These are phyloP conservation scores for Brassica incana DNA, from an alignment of 345 rosid species.

Conservation along the genomic window DNA sequence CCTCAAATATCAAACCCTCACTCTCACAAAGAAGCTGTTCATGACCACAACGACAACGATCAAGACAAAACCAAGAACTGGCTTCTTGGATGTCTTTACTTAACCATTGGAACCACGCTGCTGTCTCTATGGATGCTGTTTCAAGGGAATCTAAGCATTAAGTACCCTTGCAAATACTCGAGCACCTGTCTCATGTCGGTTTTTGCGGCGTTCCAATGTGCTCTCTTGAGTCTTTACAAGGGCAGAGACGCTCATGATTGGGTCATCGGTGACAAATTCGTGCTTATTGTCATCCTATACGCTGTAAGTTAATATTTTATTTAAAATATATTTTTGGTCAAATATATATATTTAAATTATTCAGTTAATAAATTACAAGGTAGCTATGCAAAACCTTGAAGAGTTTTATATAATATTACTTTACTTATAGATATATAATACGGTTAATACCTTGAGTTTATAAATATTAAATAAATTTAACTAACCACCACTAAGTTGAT, in stretches of 20 bases:
- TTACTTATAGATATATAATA: neutral
- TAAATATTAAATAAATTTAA: neutral
- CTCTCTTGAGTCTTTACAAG: slow-evolving; percentile 48
- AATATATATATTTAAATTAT: neutral
- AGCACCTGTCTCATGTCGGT: slow-evolving; percentile 61
- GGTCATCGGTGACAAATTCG: slow-evolving; percentile 50
- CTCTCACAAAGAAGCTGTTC: slow-evolving; percentile 4
- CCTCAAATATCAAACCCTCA: slow-evolving; percentile 40
- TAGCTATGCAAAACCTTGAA: neutral
- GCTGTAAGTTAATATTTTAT: slow-evolving; percentile 44
- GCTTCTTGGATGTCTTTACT: slow-evolving; percentile 50
- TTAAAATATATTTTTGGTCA: too few relatives aligned
- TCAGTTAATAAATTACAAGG: neutral
- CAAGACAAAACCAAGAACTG: slow-evolving; percentile 36
- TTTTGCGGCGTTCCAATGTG: slow-evolving; percentile 62
- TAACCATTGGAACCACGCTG: slow-evolving; percentile 46
- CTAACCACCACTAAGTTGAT: slow-evolving; percentile 4
- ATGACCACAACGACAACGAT: slow-evolving; percentile 3
- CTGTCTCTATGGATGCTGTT: slow-evolving; percentile 63
- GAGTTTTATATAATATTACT: neutral
- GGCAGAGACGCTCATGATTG: slow-evolving; percentile 42
- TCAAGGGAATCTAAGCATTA: slow-evolving; percentile 51
- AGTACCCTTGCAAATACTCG: slow-evolving; percentile 62
- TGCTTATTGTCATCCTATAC: slow-evolving; percentile 46
- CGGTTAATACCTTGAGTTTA: neutral